Evolutionary conservation across 495 filamentous ascomycete species (phyloP).

Genomic region (Aspergillus steynii): DNA sequence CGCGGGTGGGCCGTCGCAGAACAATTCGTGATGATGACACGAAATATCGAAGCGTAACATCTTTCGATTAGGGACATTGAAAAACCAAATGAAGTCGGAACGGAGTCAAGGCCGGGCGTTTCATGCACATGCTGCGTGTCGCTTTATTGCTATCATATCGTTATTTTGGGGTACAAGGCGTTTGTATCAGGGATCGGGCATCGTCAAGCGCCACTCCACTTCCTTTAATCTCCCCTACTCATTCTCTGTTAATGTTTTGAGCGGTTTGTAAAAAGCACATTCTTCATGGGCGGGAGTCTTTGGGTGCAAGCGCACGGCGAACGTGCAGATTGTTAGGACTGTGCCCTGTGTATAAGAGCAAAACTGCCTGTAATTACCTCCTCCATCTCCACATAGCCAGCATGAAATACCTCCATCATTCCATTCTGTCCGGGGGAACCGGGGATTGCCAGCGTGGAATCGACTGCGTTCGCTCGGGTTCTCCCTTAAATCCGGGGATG

Average conservation of each 20-base stretch:
- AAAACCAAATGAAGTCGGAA: neutral
- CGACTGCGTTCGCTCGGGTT: slow-evolving; percentile 24
- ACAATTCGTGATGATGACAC: slow-evolving; percentile 25
- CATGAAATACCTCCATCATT: neutral
- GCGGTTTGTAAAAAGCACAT: neutral
- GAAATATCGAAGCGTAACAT: slow-evolving; percentile 6
- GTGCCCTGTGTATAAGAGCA: neutral
- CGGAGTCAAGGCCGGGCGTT: slow-evolving; percentile 1
- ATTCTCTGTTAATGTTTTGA: neutral
- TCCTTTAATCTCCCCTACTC: neutral
- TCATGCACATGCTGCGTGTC: neutral
- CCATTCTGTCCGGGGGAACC: neutral
- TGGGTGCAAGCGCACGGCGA: neutral
- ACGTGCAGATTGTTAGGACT: neutral
- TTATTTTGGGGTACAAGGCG: slow-evolving; percentile 11
- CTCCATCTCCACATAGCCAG: neutral
- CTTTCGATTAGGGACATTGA: neutral
- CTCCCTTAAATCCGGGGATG: slow-evolving; percentile 20
- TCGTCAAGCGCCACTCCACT: slow-evolving; percentile 6
- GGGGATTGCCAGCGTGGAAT: slow-evolving; percentile 1
- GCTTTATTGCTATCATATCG: slow-evolving; percentile 7
- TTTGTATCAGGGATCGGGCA: slow-evolving; percentile 1
- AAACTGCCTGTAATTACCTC: neutral
- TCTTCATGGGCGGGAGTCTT: neutral
- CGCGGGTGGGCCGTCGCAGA: slow-evolving; percentile 24